Percentiles rank a stretch among this genome's conserved stretches.
These are phyloP conservation scores for Penicillium nordicum DNA, from an alignment of 2,329 filamentous ascomycete genomes.

Conservation along the genomic window DNA sequence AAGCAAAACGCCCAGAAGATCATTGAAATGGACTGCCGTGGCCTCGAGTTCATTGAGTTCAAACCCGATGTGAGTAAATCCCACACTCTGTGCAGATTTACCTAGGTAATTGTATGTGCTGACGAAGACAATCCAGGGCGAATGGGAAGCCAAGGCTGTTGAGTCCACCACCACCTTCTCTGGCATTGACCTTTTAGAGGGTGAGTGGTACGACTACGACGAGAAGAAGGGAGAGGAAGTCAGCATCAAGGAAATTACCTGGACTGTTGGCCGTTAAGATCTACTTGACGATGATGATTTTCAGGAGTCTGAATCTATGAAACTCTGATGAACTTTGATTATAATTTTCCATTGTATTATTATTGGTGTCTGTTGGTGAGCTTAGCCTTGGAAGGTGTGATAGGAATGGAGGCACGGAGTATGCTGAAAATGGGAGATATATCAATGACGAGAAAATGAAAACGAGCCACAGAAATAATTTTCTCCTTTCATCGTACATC, in stretches of 20 bases:
- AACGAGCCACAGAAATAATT: not conserved
- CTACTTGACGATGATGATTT: slow-evolving; percentile 24
- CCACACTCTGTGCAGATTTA: not conserved
- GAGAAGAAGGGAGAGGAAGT: slow-evolving; percentile 91
- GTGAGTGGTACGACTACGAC: slow-evolving; percentile 98
- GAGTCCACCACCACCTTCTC: slow-evolving; percentile 81
- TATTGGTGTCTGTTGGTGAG: not conserved
- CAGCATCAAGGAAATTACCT: slow-evolving; percentile 83
- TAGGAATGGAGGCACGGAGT: not conserved
- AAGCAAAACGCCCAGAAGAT: slow-evolving; percentile 70
- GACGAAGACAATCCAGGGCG: slow-evolving; percentile 57
- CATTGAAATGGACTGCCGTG: slow-evolving; percentile 88
- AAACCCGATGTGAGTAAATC: slow-evolving; percentile 68
- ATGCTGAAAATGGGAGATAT: not conserved
- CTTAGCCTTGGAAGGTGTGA: not conserved
- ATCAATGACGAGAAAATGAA: not conserved
- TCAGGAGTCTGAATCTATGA: not conserved
- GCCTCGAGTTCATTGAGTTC: slow-evolving; percentile 88
- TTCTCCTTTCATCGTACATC: not conserved
- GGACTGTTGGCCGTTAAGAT: slow-evolving; percentile 66
- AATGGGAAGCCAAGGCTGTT: slow-evolving; percentile 79
- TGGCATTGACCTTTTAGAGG: slow-evolving; percentile 76
- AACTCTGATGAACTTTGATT: slow-evolving; percentile 9
- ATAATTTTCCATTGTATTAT: slow-evolving; percentile 1
- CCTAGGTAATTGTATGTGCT: not conserved